A percentile compares a stretch with the other conserved stretches of the same genome.
Evolutionary conservation across 2,329 filamentous ascomycete genomes (phyloP).

Genomic region (Hypoxylon sp.): DNA sequence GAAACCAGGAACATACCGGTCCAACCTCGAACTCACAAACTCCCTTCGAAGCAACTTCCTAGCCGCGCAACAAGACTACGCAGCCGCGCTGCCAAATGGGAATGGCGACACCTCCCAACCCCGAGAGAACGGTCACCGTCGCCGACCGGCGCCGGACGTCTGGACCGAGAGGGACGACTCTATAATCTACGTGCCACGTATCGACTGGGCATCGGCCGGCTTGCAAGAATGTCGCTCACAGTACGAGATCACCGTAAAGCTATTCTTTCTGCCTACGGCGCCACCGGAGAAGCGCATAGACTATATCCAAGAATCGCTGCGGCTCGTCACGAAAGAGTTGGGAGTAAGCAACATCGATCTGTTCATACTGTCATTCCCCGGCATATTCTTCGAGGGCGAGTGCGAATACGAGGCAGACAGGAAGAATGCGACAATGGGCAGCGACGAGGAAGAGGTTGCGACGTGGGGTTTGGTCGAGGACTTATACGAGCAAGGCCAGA

Average conservation of each 20-base stretch:
- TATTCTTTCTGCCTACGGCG: constrained; percentile 86
- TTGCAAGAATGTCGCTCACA: constrained; percentile 81
- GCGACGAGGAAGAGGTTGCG: constrained; percentile 71
- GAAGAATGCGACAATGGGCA: constrained; percentile 66
- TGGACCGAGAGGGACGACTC: constrained; percentile 75
- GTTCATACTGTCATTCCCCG: constrained; percentile 91
- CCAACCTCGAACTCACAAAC: constrained; percentile 91
- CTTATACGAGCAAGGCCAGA: constrained; percentile 74
- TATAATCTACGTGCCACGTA: constrained; percentile 77
- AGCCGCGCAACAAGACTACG: constrained; percentile 72
- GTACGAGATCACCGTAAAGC: constrained; percentile 94
- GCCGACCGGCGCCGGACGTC: constrained; percentile 49
- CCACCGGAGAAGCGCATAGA: constrained; percentile 68
- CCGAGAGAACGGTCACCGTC: constrained; percentile 45
- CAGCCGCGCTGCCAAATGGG: constrained; percentile 38
- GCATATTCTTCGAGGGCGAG: constrained; percentile 91
- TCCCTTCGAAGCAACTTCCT: constrained; percentile 85
- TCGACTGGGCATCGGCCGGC: constrained; percentile 74
- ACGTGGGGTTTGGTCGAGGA: constrained; percentile 78
- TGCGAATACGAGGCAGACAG: constrained; percentile 80
- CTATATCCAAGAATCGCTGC: constrained; percentile 80
- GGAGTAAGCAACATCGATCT: constrained; percentile 80
- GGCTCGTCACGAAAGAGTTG: constrained; percentile 81
- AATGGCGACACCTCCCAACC: constrained; percentile 37
- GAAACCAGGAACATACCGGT: constrained; percentile 78